Percentiles rank a stretch among this genome's conserved stretches.
Conservation (phyloP, 768 basidiomycete species). For the Gautieria morchelliformis region DNA sequence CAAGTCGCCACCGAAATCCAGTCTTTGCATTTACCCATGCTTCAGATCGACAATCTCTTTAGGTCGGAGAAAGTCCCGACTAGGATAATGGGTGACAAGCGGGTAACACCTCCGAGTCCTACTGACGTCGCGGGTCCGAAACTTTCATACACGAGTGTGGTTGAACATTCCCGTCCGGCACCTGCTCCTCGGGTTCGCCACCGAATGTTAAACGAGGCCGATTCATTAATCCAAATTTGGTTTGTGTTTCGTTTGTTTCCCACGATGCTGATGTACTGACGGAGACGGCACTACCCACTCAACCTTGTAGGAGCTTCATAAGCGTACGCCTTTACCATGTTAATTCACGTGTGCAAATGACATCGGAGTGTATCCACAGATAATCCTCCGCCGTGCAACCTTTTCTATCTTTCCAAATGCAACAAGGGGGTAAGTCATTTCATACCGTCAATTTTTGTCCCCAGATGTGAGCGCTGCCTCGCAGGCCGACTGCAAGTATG, state of each 20-base stretch:
- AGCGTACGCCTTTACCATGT: conserved; percentile 40
- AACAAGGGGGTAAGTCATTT: conserved; percentile 47
- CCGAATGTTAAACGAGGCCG: conserved; percentile 24
- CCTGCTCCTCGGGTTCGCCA: conserved; percentile 41
- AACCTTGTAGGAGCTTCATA: conserved; percentile 54
- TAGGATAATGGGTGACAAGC: not conserved
- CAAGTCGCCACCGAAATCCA: conserved; percentile 34
- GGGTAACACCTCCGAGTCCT: conserved; percentile 39
- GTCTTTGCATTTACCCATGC: conserved; percentile 40
- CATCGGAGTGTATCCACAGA: conserved; percentile 31
- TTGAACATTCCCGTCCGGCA: conserved; percentile 18
- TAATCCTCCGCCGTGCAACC: conserved; percentile 77
- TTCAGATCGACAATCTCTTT: conserved; percentile 45
- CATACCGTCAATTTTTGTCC: not conserved
- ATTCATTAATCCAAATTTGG: conserved; percentile 56
- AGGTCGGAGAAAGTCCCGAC: conserved; percentile 20
- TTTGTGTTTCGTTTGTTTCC: conserved; percentile 21
- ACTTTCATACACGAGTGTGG: not conserved
- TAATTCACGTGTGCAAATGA: conserved; percentile 8
- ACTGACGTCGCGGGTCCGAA: conserved; percentile 10
- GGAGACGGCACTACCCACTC: no score
- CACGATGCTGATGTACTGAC: no score
- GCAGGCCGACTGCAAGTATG: conserved; percentile 63
- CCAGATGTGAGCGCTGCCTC: not conserved
- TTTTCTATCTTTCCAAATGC: conserved; percentile 75